Base-by-base conservation (phyloP, 1,284 basidiomycete species). In the Pulveroboletus sp. region DNA sequence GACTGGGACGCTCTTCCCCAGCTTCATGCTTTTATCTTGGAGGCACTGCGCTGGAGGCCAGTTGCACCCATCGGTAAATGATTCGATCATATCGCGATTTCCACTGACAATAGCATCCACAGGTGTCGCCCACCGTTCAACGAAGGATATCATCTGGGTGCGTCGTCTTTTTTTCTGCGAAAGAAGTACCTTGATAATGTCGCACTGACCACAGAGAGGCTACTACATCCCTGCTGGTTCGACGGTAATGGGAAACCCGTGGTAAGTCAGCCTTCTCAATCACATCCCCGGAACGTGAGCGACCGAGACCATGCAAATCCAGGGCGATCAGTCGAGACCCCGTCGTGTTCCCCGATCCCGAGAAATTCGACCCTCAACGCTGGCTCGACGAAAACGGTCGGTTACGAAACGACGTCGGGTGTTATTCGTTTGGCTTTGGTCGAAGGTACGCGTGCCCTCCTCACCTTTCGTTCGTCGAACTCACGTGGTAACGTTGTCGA, bases 21-120 rank as follows among this genome's bases (percentile, higher is more conserved):
- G 60, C 76, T 85, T 2, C 78, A 78, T 46, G 87, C 86, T 0
- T 89, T 86, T 65, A 78, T 86, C 20, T 65, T 80, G 22, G 86
- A 89, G 67, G 74, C 78, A 0, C 82, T 81, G 49, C 75, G 87
- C 28, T 89, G 87, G 87, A 72, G 85, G 49, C 86, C 86, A 22
- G 78, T 85, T 6, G 79, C 73, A 20, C 79, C 81, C 1, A 75
- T 78, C 29, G 82, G 81, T 78, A 57, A 45, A 10, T 2, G 20
- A 40, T 2, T 28, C 14, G 3, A 31, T 29, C 7, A 11, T 24
- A 24, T 1, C 2, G 12, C 28, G 11, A 42, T 46, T 20, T 24
- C 5, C 3, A 22, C 22, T 5, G 2, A 31, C 38, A 10, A 43
- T 26, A 1, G 2, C 8, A 38, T 35, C 6, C 5, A 20, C 38